phyloP scores from a whole-genome alignment of 208 protist species.

The Blastocrithidia nonstop region DNA sequence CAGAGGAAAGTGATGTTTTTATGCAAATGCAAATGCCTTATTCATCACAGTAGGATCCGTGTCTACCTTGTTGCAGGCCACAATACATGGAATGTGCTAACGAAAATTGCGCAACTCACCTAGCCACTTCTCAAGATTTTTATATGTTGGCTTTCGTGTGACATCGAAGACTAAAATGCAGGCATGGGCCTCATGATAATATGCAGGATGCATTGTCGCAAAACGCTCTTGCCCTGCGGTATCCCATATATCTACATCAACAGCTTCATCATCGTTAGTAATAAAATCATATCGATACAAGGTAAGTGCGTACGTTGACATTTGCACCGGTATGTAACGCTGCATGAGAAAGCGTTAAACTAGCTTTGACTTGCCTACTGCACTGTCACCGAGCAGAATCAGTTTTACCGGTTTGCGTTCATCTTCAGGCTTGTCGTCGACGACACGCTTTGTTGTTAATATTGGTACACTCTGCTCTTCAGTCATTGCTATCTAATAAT shows the following conservation, averaged over 20 bases:
- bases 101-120: constrained; percentile 82
- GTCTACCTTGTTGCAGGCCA: constrained; percentile 94
- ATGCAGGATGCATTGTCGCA: constrained; percentile 87
- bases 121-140: constrained; percentile 91
- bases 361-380: constrained; percentile 91
- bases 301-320: constrained; percentile 90
- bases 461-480: constrained; percentile 6
- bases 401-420: constrained; percentile 81
- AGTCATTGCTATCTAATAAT: neutral
- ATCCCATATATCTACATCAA: constrained; percentile 86
- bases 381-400: constrained; percentile 91
- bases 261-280: constrained; percentile 38
- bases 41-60: constrained; percentile 66
- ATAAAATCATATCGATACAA: constrained; percentile 84
- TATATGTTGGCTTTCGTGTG: constrained; percentile 92
- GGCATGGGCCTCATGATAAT: constrained; percentile 88
- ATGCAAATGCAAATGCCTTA: constrained; percentile 87
- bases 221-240: constrained; percentile 90
- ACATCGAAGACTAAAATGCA: constrained; percentile 92
- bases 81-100: constrained; percentile 86
- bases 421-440: constrained; percentile 65
- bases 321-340: constrained; percentile 80
- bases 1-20: constrained; percentile 83
- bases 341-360: constrained; percentile 93
- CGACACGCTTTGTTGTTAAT: constrained; percentile 47